Conservation (phyloP, 345 rosid species). For the Barbarea vulgaris region DNA sequence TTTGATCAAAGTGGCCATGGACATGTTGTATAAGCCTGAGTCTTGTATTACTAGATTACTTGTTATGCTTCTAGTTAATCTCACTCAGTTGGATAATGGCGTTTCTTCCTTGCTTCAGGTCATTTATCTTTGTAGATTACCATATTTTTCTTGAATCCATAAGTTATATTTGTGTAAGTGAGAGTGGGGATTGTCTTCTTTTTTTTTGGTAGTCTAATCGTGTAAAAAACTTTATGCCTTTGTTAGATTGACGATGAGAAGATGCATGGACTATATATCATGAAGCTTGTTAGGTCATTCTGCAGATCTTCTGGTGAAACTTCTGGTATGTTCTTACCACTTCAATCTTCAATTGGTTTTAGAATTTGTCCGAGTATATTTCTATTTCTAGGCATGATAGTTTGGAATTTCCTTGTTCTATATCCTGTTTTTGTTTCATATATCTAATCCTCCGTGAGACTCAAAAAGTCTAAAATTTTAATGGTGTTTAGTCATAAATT, state of each 20-base stretch:
- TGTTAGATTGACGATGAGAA: conserved; percentile 72
- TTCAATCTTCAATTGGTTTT: not conserved
- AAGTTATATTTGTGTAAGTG: not conserved
- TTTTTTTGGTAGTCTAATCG: conserved; percentile 3
- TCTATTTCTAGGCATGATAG: not conserved
- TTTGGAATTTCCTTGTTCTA: not conserved
- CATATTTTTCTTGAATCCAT: not conserved
- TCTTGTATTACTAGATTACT: conserved; percentile 57
- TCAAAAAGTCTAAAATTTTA: not conserved
- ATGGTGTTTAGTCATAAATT: not conserved
- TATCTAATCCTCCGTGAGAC: not conserved
- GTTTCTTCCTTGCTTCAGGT: conserved; percentile 91
- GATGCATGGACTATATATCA: conserved; percentile 69
- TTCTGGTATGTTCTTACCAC: conserved; percentile 44
- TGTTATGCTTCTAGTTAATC: conserved; percentile 92
- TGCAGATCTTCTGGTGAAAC: conserved; percentile 66
- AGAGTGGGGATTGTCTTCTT: not conserved
- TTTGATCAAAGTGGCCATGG: conserved; percentile 64
- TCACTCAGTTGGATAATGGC: conserved; percentile 79
- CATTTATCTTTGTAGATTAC: conserved; percentile 12
- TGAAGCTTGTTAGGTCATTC: conserved; percentile 94
- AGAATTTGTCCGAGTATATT: not conserved
- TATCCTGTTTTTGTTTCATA: conserved; percentile 1
- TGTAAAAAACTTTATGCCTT: conserved; percentile 15
- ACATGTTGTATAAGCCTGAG: conserved; percentile 70